Conservation (phyloP, 257 asterid genomes). For the Anisodus tanguticus region DNA sequence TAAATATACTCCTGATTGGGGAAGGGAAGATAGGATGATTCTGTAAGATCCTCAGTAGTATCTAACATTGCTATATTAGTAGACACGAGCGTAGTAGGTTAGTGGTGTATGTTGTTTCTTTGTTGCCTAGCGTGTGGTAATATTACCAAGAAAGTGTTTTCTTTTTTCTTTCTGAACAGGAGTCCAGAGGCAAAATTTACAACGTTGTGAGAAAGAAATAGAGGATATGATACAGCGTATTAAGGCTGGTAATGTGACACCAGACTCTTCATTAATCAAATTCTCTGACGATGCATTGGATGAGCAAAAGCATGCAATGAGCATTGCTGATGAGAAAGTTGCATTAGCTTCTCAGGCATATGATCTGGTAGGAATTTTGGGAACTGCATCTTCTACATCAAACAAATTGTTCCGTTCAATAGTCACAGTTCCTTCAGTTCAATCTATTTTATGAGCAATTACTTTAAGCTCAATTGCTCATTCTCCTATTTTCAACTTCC, state of each 20-base stretch:
- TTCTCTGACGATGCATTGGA: conserved; percentile 88
- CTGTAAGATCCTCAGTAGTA: conserved; percentile 22
- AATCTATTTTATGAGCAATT: background rate
- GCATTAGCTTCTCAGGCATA: conserved; percentile 86
- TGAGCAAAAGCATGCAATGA: conserved; percentile 93
- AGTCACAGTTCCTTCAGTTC: conserved; percentile 1
- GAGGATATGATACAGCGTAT: conserved; percentile 82
- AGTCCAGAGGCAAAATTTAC: conserved; percentile 86
- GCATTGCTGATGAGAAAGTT: conserved; percentile 98
- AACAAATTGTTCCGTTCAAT: background rate
- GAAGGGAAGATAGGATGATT: background rate
- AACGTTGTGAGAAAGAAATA: conserved; percentile 82
- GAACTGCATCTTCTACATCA: background rate
- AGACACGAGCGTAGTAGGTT: background rate
- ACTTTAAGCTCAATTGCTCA: background rate
- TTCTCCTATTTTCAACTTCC: conserved; percentile 20
- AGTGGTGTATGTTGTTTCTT: conserved; percentile 6
- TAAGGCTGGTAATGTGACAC: conserved; percentile 72
- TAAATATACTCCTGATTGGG: conserved; percentile 11
- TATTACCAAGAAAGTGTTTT: conserved; percentile 32
- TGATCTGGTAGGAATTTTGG: conserved; percentile 69
- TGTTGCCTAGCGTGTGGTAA: background rate
- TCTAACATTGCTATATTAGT: conserved; percentile 12
- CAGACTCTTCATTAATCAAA: conserved; percentile 74
- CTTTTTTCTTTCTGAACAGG: conserved; percentile 47